Conservation (phyloP, 768 basidiomycete genomes). For the Lactarius psammicola region DNA sequence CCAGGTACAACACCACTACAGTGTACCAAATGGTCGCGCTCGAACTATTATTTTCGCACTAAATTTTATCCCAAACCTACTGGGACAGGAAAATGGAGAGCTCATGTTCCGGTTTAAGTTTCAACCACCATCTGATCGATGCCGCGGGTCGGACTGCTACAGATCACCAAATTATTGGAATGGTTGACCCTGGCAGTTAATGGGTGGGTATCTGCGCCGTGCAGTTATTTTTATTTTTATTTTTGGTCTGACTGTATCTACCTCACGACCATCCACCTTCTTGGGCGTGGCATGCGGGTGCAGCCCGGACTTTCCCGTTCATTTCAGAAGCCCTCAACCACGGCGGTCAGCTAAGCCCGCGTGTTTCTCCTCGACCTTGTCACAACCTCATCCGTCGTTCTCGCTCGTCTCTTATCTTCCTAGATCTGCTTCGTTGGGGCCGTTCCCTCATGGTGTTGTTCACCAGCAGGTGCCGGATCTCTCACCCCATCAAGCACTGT, state of each 20-base stretch:
- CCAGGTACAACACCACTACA: neutral
- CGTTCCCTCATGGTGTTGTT: neutral
- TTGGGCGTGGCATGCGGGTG: neutral
- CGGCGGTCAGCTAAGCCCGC: neutral
- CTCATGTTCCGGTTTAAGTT: neutral
- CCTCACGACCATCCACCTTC: neutral
- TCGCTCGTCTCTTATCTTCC: neutral
- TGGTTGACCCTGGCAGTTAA: neutral
- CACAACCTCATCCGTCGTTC: neutral
- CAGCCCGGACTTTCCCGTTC: constrained; percentile 1
- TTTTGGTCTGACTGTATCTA: neutral
- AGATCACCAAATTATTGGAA: neutral
- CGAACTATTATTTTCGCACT: neutral
- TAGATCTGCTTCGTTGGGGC: neutral
- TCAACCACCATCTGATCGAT: constrained; percentile 12
- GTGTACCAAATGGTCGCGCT: neutral
- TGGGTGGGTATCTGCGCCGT: neutral
- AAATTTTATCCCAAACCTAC: neutral
- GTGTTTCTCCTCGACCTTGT: neutral
- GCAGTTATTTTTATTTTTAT: too few species aligned
- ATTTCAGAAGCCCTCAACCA: neutral
- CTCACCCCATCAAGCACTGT: too few species aligned
- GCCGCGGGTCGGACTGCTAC: neutral
- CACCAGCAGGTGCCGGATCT: neutral
- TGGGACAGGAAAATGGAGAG: neutral